Percentiles rank a stretch among this genome's conserved stretches.
These are phyloP conservation scores for Psidium friedrichsthalianum DNA, from an alignment of 345 rosid genomes.

Conservation along the genomic window DNA sequence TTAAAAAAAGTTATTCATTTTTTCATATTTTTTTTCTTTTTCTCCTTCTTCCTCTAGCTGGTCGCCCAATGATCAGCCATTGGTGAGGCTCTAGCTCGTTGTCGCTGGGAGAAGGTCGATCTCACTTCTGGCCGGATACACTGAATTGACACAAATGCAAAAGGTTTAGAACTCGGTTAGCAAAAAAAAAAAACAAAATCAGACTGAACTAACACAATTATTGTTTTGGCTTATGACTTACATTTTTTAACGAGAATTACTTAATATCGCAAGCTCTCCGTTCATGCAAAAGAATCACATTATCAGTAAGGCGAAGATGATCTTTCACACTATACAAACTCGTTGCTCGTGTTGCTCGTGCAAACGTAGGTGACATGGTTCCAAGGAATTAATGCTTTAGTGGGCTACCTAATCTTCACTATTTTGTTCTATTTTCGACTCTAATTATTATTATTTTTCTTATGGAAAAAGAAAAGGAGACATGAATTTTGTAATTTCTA, in stretches of 20 bases:
- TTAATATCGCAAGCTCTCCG: background rate
- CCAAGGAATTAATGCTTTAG: background rate
- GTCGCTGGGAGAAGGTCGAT: no score
- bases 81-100: no score
- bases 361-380: background rate
- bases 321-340: background rate
- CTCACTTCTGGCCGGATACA: no score
- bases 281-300: background rate
- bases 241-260: background rate
- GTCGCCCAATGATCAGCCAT: no score
- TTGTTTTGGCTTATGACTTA: background rate
- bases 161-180: no score
- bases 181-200: no score
- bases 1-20: no score
- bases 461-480: background rate
- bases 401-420: background rate
- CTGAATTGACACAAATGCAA: no score
- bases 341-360: background rate
- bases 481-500: background rate
- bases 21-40: no score
- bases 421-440: background rate
- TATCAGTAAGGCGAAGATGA: fast-evolving
- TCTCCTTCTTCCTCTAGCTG: no score
- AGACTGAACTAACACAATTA: background rate
- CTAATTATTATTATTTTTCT: background rate